Conservation (phyloP, 306 rosid genomes). For the Vigna mungo region DNA sequence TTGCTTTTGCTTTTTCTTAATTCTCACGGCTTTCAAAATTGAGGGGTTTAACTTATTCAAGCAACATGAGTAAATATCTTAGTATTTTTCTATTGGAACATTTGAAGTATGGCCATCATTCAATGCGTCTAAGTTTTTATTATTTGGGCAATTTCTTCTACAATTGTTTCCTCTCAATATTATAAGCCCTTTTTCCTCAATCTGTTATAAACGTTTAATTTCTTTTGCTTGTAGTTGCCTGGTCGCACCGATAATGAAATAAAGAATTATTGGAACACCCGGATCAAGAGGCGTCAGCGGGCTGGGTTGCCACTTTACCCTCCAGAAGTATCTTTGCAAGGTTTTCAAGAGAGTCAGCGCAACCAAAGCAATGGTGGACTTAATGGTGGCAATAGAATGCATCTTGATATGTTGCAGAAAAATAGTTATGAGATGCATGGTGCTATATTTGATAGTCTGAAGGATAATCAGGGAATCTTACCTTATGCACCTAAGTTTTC, state of each 20-base stretch:
- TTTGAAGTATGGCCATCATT: conserved; percentile 20
- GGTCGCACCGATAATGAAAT: conserved; percentile 99
- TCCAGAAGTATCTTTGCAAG: conserved; percentile 71
- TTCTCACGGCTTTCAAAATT: not conserved
- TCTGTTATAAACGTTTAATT: conserved; percentile 33
- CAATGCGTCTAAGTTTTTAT: conserved; percentile 23
- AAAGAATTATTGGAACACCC: conserved; percentile 99
- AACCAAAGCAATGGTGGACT: conserved; percentile 57
- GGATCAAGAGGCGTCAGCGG: conserved; percentile 87
- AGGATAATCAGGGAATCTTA: conserved; percentile 59
- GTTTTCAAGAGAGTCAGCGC: conserved; percentile 60
- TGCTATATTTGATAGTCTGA: conserved; percentile 64
- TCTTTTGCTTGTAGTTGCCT: conserved; percentile 72
- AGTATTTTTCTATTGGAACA: conserved; percentile 17
- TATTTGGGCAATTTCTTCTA: conserved; percentile 15
- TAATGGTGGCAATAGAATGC: conserved; percentile 55
- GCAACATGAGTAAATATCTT: conserved; percentile 1
- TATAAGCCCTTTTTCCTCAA: conserved; percentile 23
- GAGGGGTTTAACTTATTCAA: conserved; percentile 26
- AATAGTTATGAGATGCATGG: conserved; percentile 67
- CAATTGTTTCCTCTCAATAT: conserved; percentile 25
- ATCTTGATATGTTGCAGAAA: conserved; percentile 55
- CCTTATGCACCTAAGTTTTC: conserved; percentile 63
- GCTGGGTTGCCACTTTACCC: conserved; percentile 97
- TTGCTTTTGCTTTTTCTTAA: not conserved